Evolutionary conservation across 2,329 filamentous ascomycete species (phyloP).

Genomic region (Pezicula neosporulosa): DNA sequence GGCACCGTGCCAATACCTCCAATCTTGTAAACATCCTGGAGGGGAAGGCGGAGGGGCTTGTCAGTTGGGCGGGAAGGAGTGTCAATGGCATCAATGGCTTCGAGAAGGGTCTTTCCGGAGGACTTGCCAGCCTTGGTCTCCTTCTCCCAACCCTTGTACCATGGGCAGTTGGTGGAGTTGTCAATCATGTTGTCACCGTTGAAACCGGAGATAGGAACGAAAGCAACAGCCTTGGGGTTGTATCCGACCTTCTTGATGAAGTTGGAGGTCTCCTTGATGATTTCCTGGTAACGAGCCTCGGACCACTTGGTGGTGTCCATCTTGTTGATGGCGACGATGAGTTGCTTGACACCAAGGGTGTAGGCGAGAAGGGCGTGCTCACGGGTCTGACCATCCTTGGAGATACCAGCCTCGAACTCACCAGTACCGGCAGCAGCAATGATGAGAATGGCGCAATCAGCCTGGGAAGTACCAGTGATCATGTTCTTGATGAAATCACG

Average conservation of each 20-base stretch:
- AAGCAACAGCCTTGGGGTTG: slow-evolving; percentile 98
- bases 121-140: slow-evolving; percentile 86
- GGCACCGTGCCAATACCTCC: slow-evolving; percentile 99
- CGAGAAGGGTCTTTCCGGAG: slow-evolving; percentile 95
- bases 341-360: slow-evolving; percentile 99
- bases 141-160: slow-evolving; percentile 99
- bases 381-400: slow-evolving; percentile 99
- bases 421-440: slow-evolving; percentile 99
- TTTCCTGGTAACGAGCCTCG: slow-evolving; percentile 94
- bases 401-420: slow-evolving; percentile 99
- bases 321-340: slow-evolving; percentile 99
- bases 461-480: slow-evolving; percentile 99
- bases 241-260: slow-evolving; percentile 99
- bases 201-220: slow-evolving; percentile 99
- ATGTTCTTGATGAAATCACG: slow-evolving; percentile 99
- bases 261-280: slow-evolving; percentile 99
- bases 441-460: slow-evolving; percentile 99
- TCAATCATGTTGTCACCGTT: slow-evolving; percentile 99
- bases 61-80: slow-evolving; percentile 88
- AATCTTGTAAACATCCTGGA: slow-evolving; percentile 99
- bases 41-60: slow-evolving; percentile 99
- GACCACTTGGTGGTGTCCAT: slow-evolving; percentile 99
- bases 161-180: slow-evolving; percentile 87
- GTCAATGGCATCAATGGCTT: slow-evolving; percentile 97
- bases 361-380: slow-evolving; percentile 99